phyloP scores from a whole-genome alignment of 202 grass and related monocot genomes.

The Zizania palustris region DNA sequence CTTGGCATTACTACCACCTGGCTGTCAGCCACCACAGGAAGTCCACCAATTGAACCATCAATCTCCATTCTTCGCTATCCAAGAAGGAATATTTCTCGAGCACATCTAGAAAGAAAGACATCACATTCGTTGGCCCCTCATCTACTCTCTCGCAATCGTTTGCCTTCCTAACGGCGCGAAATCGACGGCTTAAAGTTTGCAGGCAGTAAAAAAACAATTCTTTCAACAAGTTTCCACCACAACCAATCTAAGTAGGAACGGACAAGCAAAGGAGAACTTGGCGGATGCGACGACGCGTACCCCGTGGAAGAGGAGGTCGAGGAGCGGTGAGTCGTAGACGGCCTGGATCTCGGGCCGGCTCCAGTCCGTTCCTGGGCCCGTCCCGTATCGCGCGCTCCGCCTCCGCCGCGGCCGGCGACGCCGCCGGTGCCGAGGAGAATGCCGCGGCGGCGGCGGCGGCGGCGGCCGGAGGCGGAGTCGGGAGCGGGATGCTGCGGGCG shows the following conservation, averaged over 20 bases:
- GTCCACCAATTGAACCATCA: background rate
- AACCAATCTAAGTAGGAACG: background rate
- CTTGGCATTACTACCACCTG: background rate
- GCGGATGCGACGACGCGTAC: constrained; percentile 35
- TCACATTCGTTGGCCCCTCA: too few species aligned
- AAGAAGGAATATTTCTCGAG: background rate
- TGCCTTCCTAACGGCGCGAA: background rate
- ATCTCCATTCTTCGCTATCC: background rate
- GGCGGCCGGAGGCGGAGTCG: constrained; percentile 11
- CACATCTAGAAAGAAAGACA: background rate
- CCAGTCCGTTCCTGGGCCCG: constrained; percentile 87
- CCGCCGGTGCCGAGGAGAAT: constrained; percentile 41
- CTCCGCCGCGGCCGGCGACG: constrained; percentile 56
- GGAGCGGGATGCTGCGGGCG: constrained; percentile 44
- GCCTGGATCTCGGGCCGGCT: constrained; percentile 77
- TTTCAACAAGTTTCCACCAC: background rate
- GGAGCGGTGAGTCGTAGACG: constrained; percentile 88
- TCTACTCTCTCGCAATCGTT: background rate
- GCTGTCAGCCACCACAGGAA: background rate
- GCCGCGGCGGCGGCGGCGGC: background rate
- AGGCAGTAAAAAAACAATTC: background rate
- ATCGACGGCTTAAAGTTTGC: background rate
- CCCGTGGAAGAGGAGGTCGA: constrained; percentile 94
- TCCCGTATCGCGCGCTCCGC: constrained; percentile 67
- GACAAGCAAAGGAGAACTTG: background rate